Evolutionary conservation across 208 protist species (phyloP), one percentile per base, ranked within the genome.

Genomic region (Trypanosoma platydactyli): DNA sequence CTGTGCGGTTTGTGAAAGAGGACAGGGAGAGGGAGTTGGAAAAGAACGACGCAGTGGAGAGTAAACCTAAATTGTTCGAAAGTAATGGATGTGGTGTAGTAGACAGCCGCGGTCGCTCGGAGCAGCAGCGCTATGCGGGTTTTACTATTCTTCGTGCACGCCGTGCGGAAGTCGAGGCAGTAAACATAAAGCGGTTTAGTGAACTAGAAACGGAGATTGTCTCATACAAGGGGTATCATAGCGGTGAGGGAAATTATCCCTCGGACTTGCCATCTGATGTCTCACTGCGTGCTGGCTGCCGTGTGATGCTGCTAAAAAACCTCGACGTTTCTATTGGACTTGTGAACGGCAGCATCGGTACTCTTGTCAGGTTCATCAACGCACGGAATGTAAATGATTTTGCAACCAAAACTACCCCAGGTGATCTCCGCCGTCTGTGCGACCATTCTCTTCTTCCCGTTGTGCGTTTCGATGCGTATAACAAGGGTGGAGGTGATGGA

Each of bases 241-340:
- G 35, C 38, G 83, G 88, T 45, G 55, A 78, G 20, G 80, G 82
- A 25, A 49, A 15, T 27, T 86, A 80, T 30, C 75, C 78, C 5
- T 63, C 66, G 11, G 65, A 71, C 16, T 53, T 93, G 16, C 59
- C 71, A 9, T 22, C 65, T 25, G 33, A 64, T 4, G 78, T 97
- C 61, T 63, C 54, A 0, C 70, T 97, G 46, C 72, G 89, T 16
- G 75, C 81, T 57, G 88, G 89, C 3, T 91, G 85, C 61, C 83
- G 88, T 22, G 92, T 97, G 33, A 97, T 97, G 89, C 81, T 95
- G 13, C 80, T 86, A 46, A 89, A 90, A 56, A 97, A 97, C 63
- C 58, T 92, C 18, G 82, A 91, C 51, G 46, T 77, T 18, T 67
- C 46, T 25, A 9, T 71, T 15, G 84, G 80, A 6, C 82, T 97